phyloP scores from a whole-genome alignment of 768 basidiomycete species.

The Leccinellum albellum region DNA sequence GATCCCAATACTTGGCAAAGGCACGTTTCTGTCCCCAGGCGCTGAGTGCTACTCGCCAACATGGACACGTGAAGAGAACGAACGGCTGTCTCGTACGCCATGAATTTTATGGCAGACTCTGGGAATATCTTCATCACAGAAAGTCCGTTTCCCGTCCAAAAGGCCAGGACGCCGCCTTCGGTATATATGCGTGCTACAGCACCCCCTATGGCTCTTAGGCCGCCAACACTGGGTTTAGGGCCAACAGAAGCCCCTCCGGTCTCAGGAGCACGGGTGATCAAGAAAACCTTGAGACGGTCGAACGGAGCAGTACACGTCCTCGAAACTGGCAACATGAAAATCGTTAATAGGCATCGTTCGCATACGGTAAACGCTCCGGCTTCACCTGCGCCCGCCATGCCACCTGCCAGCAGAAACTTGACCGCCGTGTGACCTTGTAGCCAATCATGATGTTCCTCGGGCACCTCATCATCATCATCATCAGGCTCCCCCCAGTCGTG shows the following conservation, averaged over 20 bases:
- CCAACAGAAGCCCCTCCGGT: slow-evolving; percentile 52
- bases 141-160: slow-evolving; percentile 97
- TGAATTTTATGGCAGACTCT: slow-evolving; percentile 98
- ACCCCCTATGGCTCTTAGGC: slow-evolving; percentile 59
- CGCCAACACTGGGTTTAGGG: slow-evolving; percentile 44
- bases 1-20: slow-evolving; percentile 88
- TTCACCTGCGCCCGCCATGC: slow-evolving; percentile 89
- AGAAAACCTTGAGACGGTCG: slow-evolving; percentile 92
- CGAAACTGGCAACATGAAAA: slow-evolving; percentile 59
- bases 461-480: slow-evolving; percentile 55
- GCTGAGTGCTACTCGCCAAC: slow-evolving; percentile 16
- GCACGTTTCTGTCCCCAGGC: slow-evolving; percentile 71
- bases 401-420: slow-evolving; percentile 90
- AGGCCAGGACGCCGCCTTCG: slow-evolving; percentile 85
- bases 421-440: slow-evolving; percentile 71
- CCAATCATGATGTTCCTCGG: slow-evolving; percentile 57
- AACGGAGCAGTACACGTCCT: slow-evolving; percentile 96
- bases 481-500: slow-evolving; percentile 40
- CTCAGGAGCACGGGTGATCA: slow-evolving; percentile 85
- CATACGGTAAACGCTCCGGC: slow-evolving; percentile 35
- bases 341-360: slow-evolving; percentile 2
- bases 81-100: slow-evolving; percentile 90
- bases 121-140: slow-evolving; percentile 96
- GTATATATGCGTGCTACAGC: slow-evolving; percentile 81
- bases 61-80: slow-evolving; percentile 31